Evolutionary conservation across 1,284 basidiomycete genomes (phyloP).

Genomic region (Ceratobasidium sp.): DNA sequence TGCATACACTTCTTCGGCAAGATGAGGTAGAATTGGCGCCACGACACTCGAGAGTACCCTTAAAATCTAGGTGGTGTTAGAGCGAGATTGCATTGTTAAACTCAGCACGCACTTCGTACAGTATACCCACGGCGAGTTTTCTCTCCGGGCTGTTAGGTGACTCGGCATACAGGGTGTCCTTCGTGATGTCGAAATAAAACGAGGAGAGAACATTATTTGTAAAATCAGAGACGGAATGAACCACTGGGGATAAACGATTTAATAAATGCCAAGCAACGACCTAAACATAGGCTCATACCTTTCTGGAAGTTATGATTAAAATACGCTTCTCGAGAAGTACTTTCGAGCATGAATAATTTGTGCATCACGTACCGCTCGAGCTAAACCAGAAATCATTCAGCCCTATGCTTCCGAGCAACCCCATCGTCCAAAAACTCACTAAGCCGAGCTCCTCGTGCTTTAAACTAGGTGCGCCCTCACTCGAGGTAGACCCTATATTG

Average conservation of each 20-base stretch:
- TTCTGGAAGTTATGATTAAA: constrained; percentile 82
- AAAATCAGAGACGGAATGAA: constrained; percentile 70
- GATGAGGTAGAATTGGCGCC: constrained; percentile 89
- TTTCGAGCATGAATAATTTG: constrained; percentile 80
- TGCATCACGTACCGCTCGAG: constrained; percentile 88
- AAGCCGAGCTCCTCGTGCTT: constrained; percentile 64
- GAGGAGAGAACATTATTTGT: constrained; percentile 77
- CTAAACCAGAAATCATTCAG: constrained; percentile 57
- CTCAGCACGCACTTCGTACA: constrained; percentile 70
- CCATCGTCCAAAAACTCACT: constrained; percentile 60
- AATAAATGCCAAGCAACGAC: background rate
- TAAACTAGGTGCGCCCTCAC: constrained; percentile 42
- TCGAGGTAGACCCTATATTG: constrained; percentile 66
- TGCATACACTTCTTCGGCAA: constrained; percentile 88
- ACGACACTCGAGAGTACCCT: constrained; percentile 76
- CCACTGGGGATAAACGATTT: constrained; percentile 58
- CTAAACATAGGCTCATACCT: constrained; percentile 62
- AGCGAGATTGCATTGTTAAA: background rate
- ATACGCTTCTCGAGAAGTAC: constrained; percentile 74
- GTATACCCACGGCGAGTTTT: constrained; percentile 72
- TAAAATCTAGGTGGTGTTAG: constrained; percentile 65
- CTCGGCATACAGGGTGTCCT: constrained; percentile 91
- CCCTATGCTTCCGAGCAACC: constrained; percentile 21
- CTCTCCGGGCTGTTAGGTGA: constrained; percentile 65
- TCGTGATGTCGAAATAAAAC: constrained; percentile 88